Base-by-base conservation (phyloP, 108 stramenopile species). In the Stephanodiscus triporus region DNA sequence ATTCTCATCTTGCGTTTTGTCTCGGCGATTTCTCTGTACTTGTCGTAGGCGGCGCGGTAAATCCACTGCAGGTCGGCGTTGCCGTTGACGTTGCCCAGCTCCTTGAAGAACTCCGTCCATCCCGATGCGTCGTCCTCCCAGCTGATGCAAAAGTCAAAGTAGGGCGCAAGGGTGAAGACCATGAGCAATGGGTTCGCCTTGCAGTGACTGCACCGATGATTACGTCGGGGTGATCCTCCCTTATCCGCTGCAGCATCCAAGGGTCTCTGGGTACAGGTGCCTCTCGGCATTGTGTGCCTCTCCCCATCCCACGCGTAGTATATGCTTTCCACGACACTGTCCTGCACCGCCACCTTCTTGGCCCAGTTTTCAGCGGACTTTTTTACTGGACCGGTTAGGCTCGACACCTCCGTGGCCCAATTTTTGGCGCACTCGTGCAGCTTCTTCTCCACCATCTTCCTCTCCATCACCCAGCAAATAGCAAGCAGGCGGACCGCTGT, bases 61-160 rank as follows among this genome's bases (percentile, higher is more conserved):
- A 96, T 96, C 94, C 94, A 95, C 38, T 82, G 88, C 78, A 95
- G 72, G 47, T 92, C 91, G 9, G 89, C 91, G 66, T 88, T 85
- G 5, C 84, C 80, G 43, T 84, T 88, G 20, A 83, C 82, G 45
- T 74, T 70, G 14, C 78, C 81, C 48, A 95, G 66, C 43, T 95
- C 94, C 40, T 85, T 85, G 70, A 91, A 95, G 56, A 95, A 95
- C 61, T 89, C 70, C 43, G 77, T 76, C 19, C 91, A 75, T 24
- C 89, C 86, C 16, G 82, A 87, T n/a, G 89, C 87, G 71, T 96
- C 86, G 47, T 93, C 95, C 55, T 96, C 95, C 92, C 95, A 93
- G 36, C 78, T 83, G 86, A 96, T 87, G 61, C 89, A 91, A 70
- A 96, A 96, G 68, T 93, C 92, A 76, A 96, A 96, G 66, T 88